Evolutionary conservation across 169 alveolate genomes (phyloP), one percentile per base, ranked within the genome.

Genomic region (Plasmodium cynomolgi): DNA sequence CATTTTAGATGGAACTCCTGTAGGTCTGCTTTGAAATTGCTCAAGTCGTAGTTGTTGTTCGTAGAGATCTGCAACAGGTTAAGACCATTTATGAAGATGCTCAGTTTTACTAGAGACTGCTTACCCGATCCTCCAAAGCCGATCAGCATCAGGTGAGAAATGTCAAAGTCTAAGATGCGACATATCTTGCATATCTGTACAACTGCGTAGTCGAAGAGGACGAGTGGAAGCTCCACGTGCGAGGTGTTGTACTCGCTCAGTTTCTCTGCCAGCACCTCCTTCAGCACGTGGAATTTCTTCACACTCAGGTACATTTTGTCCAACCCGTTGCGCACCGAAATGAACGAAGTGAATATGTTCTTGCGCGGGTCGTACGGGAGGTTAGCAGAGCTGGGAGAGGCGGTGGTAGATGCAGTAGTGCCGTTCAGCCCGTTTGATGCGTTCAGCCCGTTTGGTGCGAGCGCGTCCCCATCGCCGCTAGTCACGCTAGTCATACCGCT

Each of bases 111-210:
- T 29, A 99, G 97, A 33, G 99, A 97, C 95, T 98, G 98, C 91
- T 98, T 99, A 47, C 99, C 99, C 33, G 99, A 98, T 92, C 99
- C 99, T 6, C 99, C 99, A 23, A 98, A 99, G 33, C 99, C 99
- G 73, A 99, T 98, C 17, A 99, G 96, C 86, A 99, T 96, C 31
- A 99, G 99, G 93, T 98, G 98, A 33, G 99, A 99, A 31, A 98
- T 98, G 47, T 99, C 99, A 79, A 96, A 95, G 84, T 98, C 99
- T 44, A 98, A 93, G 83, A 99, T 98, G 84, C 99, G 96, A 54
- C 99, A 96, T 41, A 99, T 98, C 85, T 99, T 98, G 62, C 98
- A 95, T 68, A 98, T 97, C 86, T 99, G 99, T 47, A 97, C 97
- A 96, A 99, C 97, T 73, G 99, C 99, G 83, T 98, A 97, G 81